Evolutionary conservation across 768 basidiomycete genomes (phyloP).

Genomic region (Steccherinum ochraceum): DNA sequence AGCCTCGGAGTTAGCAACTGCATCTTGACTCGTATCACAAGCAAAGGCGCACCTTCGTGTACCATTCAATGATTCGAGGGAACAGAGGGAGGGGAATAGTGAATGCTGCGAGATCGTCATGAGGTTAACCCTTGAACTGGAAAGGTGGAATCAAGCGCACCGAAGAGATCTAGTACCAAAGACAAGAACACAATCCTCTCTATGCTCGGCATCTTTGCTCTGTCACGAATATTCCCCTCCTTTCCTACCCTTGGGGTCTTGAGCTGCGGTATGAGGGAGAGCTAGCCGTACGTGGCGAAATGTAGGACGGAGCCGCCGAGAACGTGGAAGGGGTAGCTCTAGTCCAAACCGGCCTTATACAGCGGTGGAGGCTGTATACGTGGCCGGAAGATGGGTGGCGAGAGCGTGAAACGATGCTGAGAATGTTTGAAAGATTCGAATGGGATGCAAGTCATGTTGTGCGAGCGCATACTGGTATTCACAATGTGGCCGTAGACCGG

Average conservation of each 20-base stretch:
- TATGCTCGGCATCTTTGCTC: conserved; percentile 32
- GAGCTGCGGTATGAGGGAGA: too few species aligned
- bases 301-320: too few species aligned
- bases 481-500: too few species aligned
- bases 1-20: not conserved
- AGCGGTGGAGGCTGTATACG: too few species aligned
- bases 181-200: conserved; percentile 86
- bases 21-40: too few species aligned
- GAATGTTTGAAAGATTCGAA: not conserved
- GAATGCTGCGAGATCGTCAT: conserved; percentile 62
- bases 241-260: too few species aligned
- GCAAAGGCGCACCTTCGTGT: conserved; percentile 51
- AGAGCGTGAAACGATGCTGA: not conserved
- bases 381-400: too few species aligned
- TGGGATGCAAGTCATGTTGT: not conserved
- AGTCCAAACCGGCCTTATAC: too few species aligned
- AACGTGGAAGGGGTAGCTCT: too few species aligned
- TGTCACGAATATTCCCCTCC: too few species aligned
- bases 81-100: conserved; percentile 95
- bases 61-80: conserved; percentile 96
- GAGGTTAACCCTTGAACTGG: too few species aligned
- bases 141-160: conserved; percentile 30
- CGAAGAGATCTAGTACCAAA: conserved; percentile 82
- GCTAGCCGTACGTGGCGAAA: too few species aligned
- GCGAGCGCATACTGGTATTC: not conserved